Percentiles rank a stretch among this genome's conserved stretches.
These are phyloP conservation scores for Leucoagaricus sp. DNA, from an alignment of 1,284 basidiomycete species.

Conservation along the genomic window DNA sequence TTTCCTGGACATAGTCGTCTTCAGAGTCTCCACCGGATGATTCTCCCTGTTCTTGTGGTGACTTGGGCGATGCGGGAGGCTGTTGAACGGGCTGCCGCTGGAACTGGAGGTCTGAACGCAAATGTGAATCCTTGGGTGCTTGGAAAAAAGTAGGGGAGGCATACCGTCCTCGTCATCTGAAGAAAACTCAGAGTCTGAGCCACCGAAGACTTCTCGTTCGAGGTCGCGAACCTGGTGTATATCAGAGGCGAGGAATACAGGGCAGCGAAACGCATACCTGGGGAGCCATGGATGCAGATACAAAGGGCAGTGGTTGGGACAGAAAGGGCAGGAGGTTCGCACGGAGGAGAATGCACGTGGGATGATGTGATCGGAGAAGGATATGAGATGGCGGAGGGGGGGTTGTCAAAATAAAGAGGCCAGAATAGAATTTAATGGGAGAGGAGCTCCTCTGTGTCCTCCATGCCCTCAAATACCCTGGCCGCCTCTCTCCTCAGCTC, in stretches of 20 bases:
- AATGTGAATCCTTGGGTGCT: conserved; percentile 1
- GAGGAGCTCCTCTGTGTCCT: not conserved
- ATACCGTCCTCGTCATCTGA: conserved; percentile 67
- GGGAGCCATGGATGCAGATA: conserved; percentile 17
- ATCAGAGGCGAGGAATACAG: not conserved
- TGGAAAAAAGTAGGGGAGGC: conserved; percentile 10
- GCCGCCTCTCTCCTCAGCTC: conserved; percentile 1
- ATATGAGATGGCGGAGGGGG: not conserved
- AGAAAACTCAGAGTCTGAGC: conserved; percentile 76
- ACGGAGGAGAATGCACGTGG: conserved; percentile 3
- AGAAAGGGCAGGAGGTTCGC: not conserved
- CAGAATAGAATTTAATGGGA: not conserved
- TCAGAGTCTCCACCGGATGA: conserved; percentile 62
- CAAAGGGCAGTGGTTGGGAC: not conserved
- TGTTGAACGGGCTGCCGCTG: conserved; percentile 26
- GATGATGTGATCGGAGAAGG: conserved; percentile 2
- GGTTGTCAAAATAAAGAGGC: not conserved
- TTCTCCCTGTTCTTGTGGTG: conserved; percentile 37
- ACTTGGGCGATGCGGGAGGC: conserved; percentile 27
- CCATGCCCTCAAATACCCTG: not conserved
- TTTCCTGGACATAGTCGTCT: conserved; percentile 64
- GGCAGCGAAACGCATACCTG: conserved; percentile 8
- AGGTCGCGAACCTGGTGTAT: conserved; percentile 38
- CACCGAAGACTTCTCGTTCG: conserved; percentile 73
- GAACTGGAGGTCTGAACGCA: conserved; percentile 30